phyloP scores from a whole-genome alignment of 345 rosid genomes.

The Lepidium africanum region DNA sequence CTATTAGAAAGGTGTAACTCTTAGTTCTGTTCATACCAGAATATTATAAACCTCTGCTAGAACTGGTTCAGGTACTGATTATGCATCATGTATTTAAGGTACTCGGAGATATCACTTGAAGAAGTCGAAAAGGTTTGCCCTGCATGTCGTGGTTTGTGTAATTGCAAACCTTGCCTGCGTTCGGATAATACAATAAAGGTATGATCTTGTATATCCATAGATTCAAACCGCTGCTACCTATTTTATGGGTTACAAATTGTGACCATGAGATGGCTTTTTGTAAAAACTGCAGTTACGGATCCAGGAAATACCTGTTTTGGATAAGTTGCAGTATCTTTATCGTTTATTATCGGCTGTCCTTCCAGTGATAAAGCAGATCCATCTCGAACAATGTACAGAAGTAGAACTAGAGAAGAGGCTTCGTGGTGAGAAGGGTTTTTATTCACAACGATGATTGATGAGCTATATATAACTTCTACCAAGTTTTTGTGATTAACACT shows the following conservation, averaged over 20 bases:
- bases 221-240: not conserved
- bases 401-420: slow-evolving; percentile 78
- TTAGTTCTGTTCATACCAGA: not conserved
- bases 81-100: slow-evolving; percentile 39
- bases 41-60: not conserved
- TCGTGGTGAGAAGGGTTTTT: slow-evolving; percentile 47
- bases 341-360: slow-evolving; percentile 77
- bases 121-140: slow-evolving; percentile 89
- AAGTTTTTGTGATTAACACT: not conserved
- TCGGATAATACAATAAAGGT: slow-evolving; percentile 87
- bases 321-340: slow-evolving; percentile 77
- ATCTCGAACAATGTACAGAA: slow-evolving; percentile 74
- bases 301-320: slow-evolving; percentile 68
- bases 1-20: slow-evolving; percentile 51
- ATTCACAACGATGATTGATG: slow-evolving; percentile 1
- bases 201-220: not conserved
- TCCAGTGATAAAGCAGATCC: slow-evolving; percentile 84
- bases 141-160: slow-evolving; percentile 88
- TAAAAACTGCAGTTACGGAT: slow-evolving; percentile 55
- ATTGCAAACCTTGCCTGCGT: slow-evolving; percentile 81
- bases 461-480: not conserved
- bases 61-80: not conserved
- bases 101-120: slow-evolving; percentile 53
- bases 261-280: slow-evolving; percentile 11
- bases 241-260: not conserved